phyloP scores from a whole-genome alignment of 192 early-diverging fungal species.

The Coemansia sp. region DNA sequence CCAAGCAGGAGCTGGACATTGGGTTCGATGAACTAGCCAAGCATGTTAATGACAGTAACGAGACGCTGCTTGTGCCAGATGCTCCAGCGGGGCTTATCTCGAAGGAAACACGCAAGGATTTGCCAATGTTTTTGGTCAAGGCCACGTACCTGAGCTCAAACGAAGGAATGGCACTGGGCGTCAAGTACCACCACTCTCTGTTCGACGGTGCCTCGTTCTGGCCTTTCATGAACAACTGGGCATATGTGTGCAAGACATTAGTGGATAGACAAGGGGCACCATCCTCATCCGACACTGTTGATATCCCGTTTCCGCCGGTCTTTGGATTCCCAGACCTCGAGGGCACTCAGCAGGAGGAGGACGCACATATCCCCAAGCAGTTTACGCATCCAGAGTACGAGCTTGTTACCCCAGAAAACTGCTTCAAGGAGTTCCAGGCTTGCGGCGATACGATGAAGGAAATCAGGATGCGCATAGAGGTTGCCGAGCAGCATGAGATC shows the following conservation, averaged over 20 bases:
- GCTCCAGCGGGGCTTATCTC: constrained; percentile 16
- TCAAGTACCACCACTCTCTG: constrained; percentile 50
- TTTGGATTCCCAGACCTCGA: constrained; percentile 36
- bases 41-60: constrained; percentile 33
- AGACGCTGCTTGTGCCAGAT: constrained; percentile 31
- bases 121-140: constrained; percentile 48
- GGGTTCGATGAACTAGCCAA: constrained; percentile 4
- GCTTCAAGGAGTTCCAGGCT: constrained; percentile 22
- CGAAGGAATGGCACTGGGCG: constrained; percentile 30
- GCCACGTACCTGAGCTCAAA: constrained; percentile 30
- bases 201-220: constrained; percentile 52
- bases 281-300: not conserved
- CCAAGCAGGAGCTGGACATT: constrained; percentile 33
- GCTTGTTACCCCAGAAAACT: constrained; percentile 22
- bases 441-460: constrained; percentile 25
- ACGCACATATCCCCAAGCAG: constrained; percentile 6
- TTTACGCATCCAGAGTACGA: constrained; percentile 41
- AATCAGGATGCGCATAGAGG: constrained; percentile 18
- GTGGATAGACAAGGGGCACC: not conserved
- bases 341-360: not conserved
- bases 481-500: constrained; percentile 32
- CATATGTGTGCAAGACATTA: constrained; percentile 20
- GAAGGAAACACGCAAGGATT: constrained; percentile 7
- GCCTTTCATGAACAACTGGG: constrained; percentile 52
- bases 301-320: constrained; percentile 33